Evolutionary conservation across 1,284 basidiomycete species (phyloP).

Genomic region (Microbotryomycetes sp.): DNA sequence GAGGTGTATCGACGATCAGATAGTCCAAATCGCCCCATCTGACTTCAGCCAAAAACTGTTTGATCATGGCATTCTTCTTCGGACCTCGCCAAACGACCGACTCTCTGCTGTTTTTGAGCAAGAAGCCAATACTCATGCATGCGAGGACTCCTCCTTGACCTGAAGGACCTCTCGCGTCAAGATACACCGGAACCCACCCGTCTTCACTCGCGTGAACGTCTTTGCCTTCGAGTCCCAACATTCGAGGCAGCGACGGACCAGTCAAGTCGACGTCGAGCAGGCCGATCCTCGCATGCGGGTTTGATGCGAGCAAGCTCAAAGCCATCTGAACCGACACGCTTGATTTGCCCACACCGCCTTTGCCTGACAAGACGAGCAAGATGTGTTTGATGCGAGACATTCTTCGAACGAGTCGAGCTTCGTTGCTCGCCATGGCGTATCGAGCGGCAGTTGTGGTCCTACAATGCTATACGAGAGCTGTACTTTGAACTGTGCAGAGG

Average conservation of each 20-base stretch:
- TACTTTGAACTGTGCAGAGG: no score
- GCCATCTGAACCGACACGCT: slow-evolving; percentile 91
- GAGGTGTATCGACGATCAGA: slow-evolving; percentile 93
- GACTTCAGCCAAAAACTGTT: slow-evolving; percentile 94
- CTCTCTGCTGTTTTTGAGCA: slow-evolving; percentile 71
- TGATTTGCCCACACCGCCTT: slow-evolving; percentile 97
- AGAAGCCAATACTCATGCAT: slow-evolving; percentile 95
- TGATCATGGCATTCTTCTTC: slow-evolving; percentile 99
- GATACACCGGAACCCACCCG: slow-evolving; percentile 96
- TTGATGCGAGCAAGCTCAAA: slow-evolving; percentile 63
- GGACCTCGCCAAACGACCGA: slow-evolving; percentile 97
- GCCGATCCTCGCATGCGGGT: slow-evolving; percentile 62
- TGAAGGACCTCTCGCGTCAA: slow-evolving; percentile 19
- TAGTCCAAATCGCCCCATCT: slow-evolving; percentile 96
- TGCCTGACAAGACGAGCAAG: slow-evolving; percentile 89
- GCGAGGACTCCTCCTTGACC: slow-evolving; percentile 53
- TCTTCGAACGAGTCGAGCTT: slow-evolving; percentile 14
- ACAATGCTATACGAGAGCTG: no score
- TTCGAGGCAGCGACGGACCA: slow-evolving; percentile 91
- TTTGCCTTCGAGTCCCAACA: slow-evolving; percentile 83
- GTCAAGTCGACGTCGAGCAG: slow-evolving; percentile 95
- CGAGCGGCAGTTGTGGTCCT: no score
- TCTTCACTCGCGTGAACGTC: slow-evolving; percentile 83
- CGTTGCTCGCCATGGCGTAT: background rate
- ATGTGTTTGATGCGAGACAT: slow-evolving; percentile 61